Base-by-base conservation (phyloP, 345 rosid genomes). In the Populus davidiana region DNA sequence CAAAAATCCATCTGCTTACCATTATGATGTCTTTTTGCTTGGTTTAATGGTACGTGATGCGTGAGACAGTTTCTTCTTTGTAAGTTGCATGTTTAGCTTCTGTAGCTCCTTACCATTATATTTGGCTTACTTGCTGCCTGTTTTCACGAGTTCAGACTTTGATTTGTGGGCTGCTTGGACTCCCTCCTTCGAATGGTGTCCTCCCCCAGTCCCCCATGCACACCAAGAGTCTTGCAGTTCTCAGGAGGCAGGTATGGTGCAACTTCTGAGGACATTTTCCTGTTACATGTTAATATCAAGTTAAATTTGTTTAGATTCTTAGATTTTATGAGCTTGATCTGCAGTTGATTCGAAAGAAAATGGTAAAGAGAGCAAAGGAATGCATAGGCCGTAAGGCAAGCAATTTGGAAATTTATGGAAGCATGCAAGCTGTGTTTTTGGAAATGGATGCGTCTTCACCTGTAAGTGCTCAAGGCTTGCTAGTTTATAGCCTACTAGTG, bases 151-250 rank as follows among this genome's bases (percentile, higher is more conserved):
- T 82, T 76, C 83, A 94, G 97, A 90, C 98, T 35, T 84, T 91
- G 85, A 79, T 91, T 74, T 90, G 97, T 67, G 98, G 97, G 74
- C 72, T 94, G 77, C 90, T 92, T 75, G 97, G 98, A 29, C 88
- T 94, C 52, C 94, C 97, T 75, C 97, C 98, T 62, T 92, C 97
- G 71, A 94, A 92, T 73, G 98, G 94, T 72, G 98, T 92, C 61
- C 87, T 91, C n/a, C 98, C 97, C 25, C 96, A 91, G 61, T 91
- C 97, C 71, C 96, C 97, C 67, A 91, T 91, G 96, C 97, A 94
- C 84, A 89, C 97, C 7, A 94, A 91, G 86, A 92, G 93, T 47
- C 96, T 92, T 77, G 91, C 93, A 1, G 87, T 89, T 86, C 91
- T 91, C 66, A 90, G 82, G 74, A 89, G 78, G 76, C 97, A 92